Evolutionary conservation across 305 asterid species (phyloP).

Genomic region (Ajuga reptans): DNA sequence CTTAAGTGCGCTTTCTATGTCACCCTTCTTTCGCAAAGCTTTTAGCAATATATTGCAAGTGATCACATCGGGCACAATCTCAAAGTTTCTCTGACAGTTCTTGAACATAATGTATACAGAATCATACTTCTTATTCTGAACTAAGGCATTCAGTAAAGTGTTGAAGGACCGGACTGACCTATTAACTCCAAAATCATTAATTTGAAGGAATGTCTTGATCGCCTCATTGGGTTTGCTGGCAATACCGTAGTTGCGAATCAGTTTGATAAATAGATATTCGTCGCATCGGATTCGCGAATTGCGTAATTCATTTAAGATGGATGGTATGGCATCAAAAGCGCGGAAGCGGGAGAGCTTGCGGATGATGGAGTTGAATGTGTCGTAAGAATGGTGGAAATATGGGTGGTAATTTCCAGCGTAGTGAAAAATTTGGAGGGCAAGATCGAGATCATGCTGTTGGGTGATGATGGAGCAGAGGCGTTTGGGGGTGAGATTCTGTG

Average conservation of each 20-base stretch:
- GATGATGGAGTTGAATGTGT: conserved; percentile 62
- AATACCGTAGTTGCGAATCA: conserved; percentile 64
- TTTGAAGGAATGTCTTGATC: conserved; percentile 43
- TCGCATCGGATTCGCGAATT: conserved; percentile 42
- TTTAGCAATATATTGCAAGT: conserved; percentile 74
- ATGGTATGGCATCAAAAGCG: conserved; percentile 46
- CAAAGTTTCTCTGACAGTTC: conserved; percentile 51
- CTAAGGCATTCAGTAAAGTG: conserved; percentile 63
- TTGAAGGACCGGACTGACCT: conserved; percentile 72
- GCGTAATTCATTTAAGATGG: conserved; percentile 45
- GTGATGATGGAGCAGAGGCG: conserved; percentile 57
- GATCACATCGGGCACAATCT: conserved; percentile 59
- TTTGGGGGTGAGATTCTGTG: conserved; percentile 54
- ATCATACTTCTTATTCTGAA: conserved; percentile 72
- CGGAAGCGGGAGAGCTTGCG: conserved; percentile 64
- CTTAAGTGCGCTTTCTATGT: conserved; percentile 49
- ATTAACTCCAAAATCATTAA: conserved; percentile 50
- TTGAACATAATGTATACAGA: conserved; percentile 63
- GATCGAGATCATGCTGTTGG: conserved; percentile 59
- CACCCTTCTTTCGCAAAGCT: conserved; percentile 67
- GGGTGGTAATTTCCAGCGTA: conserved; percentile 67
- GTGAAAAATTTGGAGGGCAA: conserved; percentile 68
- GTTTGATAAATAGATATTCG: conserved; percentile 52
- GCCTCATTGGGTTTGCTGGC: conserved; percentile 72
- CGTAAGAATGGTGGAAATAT: conserved; percentile 49